phyloP scores from a whole-genome alignment of 257 asterid species.

The Leonotis leonurus region DNA sequence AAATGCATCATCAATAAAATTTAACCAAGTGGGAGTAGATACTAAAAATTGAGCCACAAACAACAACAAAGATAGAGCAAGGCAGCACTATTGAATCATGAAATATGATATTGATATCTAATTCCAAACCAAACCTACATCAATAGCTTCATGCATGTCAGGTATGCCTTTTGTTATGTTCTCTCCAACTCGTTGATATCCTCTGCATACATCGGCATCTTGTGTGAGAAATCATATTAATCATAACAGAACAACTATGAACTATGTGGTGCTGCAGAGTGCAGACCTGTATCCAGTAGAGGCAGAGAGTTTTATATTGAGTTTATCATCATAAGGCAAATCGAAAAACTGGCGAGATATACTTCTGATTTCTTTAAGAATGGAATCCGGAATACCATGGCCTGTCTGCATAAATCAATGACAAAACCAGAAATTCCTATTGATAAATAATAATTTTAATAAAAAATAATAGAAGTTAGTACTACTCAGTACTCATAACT shows the following conservation, averaged over 20 bases:
- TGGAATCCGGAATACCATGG: slow-evolving; percentile 70
- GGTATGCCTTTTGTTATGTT: slow-evolving; percentile 78
- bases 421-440: no score
- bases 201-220: slow-evolving; percentile 41
- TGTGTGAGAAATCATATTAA: not conserved
- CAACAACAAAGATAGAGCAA: not conserved
- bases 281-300: slow-evolving; percentile 77
- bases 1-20: no score
- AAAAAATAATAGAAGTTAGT: not conserved
- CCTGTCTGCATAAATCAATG: slow-evolving; percentile 56
- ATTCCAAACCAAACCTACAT: slow-evolving; percentile 54
- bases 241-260: not conserved
- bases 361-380: slow-evolving; percentile 51
- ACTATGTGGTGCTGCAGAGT: not conserved
- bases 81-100: not conserved
- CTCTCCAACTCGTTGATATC: slow-evolving; percentile 72
- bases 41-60: no score
- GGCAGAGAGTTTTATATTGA: slow-evolving; percentile 65
- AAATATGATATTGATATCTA: no score
- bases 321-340: slow-evolving; percentile 76
- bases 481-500: no score
- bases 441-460: no score
- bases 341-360: slow-evolving; percentile 51
- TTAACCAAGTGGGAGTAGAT: no score
- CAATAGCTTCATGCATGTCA: slow-evolving; percentile 95